Conservation (phyloP, 805 yeast genomes). For the Scheffersomyces coipomensis region DNA sequence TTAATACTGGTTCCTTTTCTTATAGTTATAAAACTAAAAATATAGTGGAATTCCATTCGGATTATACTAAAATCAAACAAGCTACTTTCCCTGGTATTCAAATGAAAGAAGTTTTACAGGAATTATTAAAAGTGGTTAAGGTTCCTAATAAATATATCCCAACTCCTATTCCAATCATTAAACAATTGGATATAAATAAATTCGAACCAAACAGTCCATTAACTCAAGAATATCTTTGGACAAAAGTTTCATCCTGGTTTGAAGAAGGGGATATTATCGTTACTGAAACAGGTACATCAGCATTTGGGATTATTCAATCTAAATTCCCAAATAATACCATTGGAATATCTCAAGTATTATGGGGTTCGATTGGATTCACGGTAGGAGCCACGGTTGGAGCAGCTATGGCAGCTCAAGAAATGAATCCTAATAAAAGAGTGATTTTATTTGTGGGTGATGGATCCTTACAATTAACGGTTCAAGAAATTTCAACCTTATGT, state of each 20-base stretch:
- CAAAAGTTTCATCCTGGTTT: constrained; percentile 60
- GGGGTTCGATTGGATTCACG: constrained; percentile 77
- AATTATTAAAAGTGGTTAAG: constrained; percentile 28
- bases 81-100: constrained; percentile 73
- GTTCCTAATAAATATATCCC: constrained; percentile 44
- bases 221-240: constrained; percentile 71
- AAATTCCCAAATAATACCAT: constrained; percentile 61
- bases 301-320: constrained; percentile 69
- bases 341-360: constrained; percentile 73
- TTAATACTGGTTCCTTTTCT: constrained; percentile 86
- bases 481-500: constrained; percentile 69
- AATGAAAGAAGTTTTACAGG: constrained; percentile 50
- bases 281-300: constrained; percentile 77
- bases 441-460: constrained; percentile 75
- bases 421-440: constrained; percentile 61
- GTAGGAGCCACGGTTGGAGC: constrained; percentile 71
- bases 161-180: constrained; percentile 53
- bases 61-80: constrained; percentile 65
- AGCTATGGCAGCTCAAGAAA: constrained; percentile 64
- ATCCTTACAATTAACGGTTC: constrained; percentile 72
- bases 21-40: constrained; percentile 73
- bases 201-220: constrained; percentile 29
- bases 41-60: constrained; percentile 77
- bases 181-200: constrained; percentile 41
- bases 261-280: constrained; percentile 66